Percentiles rank a stretch among this genome's conserved stretches.
These are phyloP conservation scores for Liriodendron chinense DNA, from an alignment of 164 flowering plant genomes.

Conservation along the genomic window DNA sequence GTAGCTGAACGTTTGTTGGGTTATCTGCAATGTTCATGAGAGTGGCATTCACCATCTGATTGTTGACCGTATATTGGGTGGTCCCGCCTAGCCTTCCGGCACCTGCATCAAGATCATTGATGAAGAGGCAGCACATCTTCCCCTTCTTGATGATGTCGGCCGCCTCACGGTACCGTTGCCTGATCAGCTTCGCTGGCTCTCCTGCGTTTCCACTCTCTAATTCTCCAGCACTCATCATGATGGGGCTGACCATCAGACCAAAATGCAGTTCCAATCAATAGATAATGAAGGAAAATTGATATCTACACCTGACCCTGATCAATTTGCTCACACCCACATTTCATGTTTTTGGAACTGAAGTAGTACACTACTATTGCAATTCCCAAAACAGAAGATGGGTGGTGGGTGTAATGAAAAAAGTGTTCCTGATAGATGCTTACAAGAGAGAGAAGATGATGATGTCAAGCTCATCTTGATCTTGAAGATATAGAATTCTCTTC, in stretches of 20 bases:
- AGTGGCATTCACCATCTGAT: slow-evolving; percentile 58
- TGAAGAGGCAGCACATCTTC: slow-evolving; percentile 50
- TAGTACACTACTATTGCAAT: slow-evolving; percentile 19
- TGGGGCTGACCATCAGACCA: slow-evolving; percentile 29
- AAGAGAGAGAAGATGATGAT: too few species aligned
- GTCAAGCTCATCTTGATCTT: too few species aligned
- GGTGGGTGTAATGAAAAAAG: too few species aligned
- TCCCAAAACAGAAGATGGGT: too few species aligned
- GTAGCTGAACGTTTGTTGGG: slow-evolving; percentile 53
- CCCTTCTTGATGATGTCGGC: slow-evolving; percentile 44
- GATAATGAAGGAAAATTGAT: neutral
- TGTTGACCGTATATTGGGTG: slow-evolving; percentile 54
- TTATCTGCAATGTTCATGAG: slow-evolving; percentile 61
- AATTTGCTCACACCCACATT: too few species aligned
- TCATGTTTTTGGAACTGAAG: too few species aligned
- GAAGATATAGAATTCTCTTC: too few species aligned
- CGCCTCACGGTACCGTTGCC: slow-evolving; percentile 54
- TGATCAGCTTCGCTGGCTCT: slow-evolving; percentile 45
- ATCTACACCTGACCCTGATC: too few species aligned
- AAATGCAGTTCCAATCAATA: neutral
- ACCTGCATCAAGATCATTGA: slow-evolving; percentile 55
- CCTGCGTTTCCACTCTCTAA: slow-evolving; percentile 51
- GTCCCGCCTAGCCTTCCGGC: slow-evolving; percentile 49
- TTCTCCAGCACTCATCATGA: slow-evolving; percentile 56
- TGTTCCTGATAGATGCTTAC: too few species aligned